Conservation (phyloP, 2,329 filamentous ascomycete species). For the Pseudogymnoascus sp. region DNA sequence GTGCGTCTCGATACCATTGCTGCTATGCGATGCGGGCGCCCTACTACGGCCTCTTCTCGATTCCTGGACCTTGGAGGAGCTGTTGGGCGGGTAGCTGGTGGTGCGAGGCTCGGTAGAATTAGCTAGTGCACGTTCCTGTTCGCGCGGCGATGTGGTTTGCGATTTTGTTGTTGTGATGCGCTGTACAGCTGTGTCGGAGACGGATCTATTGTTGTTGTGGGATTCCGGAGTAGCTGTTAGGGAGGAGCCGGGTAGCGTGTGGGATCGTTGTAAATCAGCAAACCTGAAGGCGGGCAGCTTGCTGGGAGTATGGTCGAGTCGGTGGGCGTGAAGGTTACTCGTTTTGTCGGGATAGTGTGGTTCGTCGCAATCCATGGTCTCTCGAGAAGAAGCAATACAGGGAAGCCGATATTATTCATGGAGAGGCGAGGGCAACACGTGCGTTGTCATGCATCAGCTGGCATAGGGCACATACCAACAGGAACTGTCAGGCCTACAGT, state of each 20-base stretch:
- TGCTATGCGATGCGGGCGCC: constrained; percentile 9
- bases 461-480: background rate
- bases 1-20: constrained; percentile 11
- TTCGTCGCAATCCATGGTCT: constrained; percentile 4
- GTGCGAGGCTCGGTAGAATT: constrained; percentile 1
- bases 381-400: background rate
- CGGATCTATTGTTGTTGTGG: background rate
- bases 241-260: background rate
- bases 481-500: background rate
- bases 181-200: background rate
- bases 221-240: background rate
- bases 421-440: constrained; percentile 3
- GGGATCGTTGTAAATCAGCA: constrained; percentile 1
- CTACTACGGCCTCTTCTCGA: background rate
- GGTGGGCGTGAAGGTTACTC: background rate
- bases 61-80: background rate
- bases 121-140: background rate
- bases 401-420: background rate
- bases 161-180: background rate
- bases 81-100: background rate
- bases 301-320: constrained; percentile 5
- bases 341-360: constrained; percentile 5
- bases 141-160: background rate
- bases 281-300: constrained; percentile 7
- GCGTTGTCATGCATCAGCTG: constrained; percentile 3